Percentiles rank a stretch among this genome's conserved stretches.
phyloP scores from a whole-genome alignment of 768 basidiomycete species.

The Mycena filopes region DNA sequence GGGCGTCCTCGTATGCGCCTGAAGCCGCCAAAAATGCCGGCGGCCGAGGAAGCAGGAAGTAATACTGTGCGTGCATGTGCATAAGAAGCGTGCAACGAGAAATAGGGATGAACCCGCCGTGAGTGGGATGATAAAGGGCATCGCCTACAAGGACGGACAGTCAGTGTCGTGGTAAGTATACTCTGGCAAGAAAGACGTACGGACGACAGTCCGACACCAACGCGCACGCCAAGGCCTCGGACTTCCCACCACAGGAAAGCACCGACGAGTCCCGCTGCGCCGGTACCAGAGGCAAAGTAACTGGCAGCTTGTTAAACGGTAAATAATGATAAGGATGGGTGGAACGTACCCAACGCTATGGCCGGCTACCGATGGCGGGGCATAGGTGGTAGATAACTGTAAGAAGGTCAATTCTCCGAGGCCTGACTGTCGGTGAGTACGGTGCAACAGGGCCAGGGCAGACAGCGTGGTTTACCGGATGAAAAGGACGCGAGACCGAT shows the following conservation, averaged over 20 bases:
- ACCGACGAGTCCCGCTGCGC: constrained; percentile 92
- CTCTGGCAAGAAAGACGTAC: constrained; percentile 53
- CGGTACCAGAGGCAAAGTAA: constrained; percentile 95
- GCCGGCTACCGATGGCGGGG: constrained; percentile 74
- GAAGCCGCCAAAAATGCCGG: constrained; percentile 58
- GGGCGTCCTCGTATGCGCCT: constrained; percentile 48
- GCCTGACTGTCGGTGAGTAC: constrained; percentile 55
- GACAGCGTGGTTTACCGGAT: constrained; percentile 62
- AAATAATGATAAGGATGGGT: background rate
- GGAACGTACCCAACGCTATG: constrained; percentile 79
- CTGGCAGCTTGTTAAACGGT: constrained; percentile 45
- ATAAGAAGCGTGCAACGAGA: background rate
- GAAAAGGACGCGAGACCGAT: constrained; percentile 88
- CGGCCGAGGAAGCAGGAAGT: constrained; percentile 77
- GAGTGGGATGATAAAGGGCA: constrained; percentile 84
- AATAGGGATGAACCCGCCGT: constrained; percentile 40
- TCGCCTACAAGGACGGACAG: constrained; percentile 58
- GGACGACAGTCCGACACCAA: constrained; percentile 85
- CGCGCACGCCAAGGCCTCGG: constrained; percentile 82
- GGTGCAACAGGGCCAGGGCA: background rate
- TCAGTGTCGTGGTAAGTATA: background rate
- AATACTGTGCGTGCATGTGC: constrained; percentile 50
- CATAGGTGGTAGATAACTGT: constrained; percentile 88
- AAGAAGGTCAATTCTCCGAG: constrained; percentile 95
- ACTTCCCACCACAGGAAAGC: constrained; percentile 97